A percentile compares a stretch with the other conserved stretches of the same genome.
Conservation (phyloP, 352 stramenopile genomes). For the Globisporangium nunn region DNA sequence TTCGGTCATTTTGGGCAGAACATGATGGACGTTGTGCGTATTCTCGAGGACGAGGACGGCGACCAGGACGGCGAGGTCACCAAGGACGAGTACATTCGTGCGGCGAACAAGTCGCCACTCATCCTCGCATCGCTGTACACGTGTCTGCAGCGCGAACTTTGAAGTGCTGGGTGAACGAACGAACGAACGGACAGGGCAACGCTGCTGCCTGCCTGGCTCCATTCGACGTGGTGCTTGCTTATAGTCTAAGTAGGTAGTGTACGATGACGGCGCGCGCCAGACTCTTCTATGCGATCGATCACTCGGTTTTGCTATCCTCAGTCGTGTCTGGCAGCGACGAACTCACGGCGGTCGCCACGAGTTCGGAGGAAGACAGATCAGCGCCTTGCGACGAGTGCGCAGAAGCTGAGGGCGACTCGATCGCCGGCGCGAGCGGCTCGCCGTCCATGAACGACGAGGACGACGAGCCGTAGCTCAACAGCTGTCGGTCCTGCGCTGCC, state of each 20-base stretch:
- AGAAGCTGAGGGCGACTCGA: slow-evolving; percentile 3
- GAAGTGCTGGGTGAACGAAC: neutral
- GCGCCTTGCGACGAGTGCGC: slow-evolving; percentile 1
- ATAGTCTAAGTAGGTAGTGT: neutral
- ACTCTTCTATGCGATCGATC: neutral
- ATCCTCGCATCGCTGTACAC: slow-evolving; percentile 40
- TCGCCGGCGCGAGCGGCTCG: slow-evolving; percentile 2
- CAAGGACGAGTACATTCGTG: slow-evolving; percentile 28
- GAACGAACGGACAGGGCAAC: too few relatives aligned
- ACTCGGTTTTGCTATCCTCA: neutral
- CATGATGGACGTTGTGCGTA: slow-evolving; percentile 30
- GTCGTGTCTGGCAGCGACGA: neutral
- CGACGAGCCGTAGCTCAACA: slow-evolving; percentile 5
- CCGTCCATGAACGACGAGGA: slow-evolving; percentile 7
- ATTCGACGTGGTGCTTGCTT: neutral
- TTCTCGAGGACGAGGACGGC: slow-evolving; percentile 28
- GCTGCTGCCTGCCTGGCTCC: too few relatives aligned
- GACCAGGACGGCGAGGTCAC: slow-evolving; percentile 35
- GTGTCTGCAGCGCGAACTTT: slow-evolving; percentile 15
- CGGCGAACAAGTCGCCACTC: slow-evolving; percentile 21
- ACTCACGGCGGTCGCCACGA: neutral
- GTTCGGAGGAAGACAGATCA: neutral
- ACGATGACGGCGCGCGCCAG: neutral
- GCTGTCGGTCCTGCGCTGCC: neutral
- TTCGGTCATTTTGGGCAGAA: slow-evolving; percentile 31